Conservation (phyloP, 1,284 basidiomycete genomes). For the Microstroma glucosiphilum region DNA sequence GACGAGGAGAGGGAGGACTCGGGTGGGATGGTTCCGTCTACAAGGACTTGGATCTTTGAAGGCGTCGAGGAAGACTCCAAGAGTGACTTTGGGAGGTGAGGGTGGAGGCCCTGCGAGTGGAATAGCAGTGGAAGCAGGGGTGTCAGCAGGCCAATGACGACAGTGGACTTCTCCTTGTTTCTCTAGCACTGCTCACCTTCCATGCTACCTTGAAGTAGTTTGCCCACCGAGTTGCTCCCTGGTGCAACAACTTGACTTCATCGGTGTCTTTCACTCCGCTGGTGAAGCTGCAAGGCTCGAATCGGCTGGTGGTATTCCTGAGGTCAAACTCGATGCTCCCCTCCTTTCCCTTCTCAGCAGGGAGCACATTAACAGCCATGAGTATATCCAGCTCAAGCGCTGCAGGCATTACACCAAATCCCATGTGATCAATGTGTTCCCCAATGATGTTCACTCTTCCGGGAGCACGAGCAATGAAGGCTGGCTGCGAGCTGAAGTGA, state of each 20-base stretch:
- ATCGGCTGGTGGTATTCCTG: constrained; percentile 34
- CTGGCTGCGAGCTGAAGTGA: constrained; percentile 21
- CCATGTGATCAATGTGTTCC: constrained; percentile 44
- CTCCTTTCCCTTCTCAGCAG: constrained; percentile 3
- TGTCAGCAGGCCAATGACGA: no score
- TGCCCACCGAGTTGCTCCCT: constrained; percentile 42
- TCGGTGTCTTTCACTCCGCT: constrained; percentile 23
- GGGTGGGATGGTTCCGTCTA: constrained; percentile 47
- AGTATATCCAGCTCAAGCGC: constrained; percentile 49
- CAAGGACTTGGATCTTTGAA: constrained; percentile 34
- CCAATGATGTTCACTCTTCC: constrained; percentile 49
- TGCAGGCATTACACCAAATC: constrained; percentile 46
- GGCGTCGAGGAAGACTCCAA: constrained; percentile 17
- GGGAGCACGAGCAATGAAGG: constrained; percentile 46
- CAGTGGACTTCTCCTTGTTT: neutral
- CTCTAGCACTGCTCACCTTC: constrained; percentile 17
- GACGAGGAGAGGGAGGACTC: constrained; percentile 37
- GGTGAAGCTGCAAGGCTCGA: constrained; percentile 26
- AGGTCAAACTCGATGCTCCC: constrained; percentile 20
- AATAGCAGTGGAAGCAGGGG: no score
- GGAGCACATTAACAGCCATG: constrained; percentile 38
- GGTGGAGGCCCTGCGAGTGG: constrained; percentile 28
- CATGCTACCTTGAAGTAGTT: constrained; percentile 50
- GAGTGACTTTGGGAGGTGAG: constrained; percentile 28
- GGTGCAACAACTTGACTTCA: constrained; percentile 27